Evolutionary conservation across 768 basidiomycete genomes (phyloP).

Genomic region (Melanogaster broomeanus): DNA sequence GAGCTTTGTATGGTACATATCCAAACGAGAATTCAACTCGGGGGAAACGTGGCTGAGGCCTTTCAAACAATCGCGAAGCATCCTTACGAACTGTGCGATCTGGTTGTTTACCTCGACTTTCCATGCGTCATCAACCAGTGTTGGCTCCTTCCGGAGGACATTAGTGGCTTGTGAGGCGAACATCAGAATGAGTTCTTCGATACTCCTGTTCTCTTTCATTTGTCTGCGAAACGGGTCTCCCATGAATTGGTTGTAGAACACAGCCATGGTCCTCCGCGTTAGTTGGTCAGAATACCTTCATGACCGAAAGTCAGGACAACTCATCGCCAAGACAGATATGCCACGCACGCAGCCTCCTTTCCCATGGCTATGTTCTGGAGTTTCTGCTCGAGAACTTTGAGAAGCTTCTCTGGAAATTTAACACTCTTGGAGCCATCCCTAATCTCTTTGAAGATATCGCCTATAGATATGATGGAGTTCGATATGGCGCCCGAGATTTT

Average conservation of each 20-base stretch:
- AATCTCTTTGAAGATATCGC: slow-evolving; percentile 80
- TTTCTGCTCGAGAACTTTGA: slow-evolving; percentile 89
- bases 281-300: slow-evolving; percentile 86
- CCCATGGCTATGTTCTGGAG: slow-evolving; percentile 94
- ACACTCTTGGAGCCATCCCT: slow-evolving; percentile 80
- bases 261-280: slow-evolving; percentile 86
- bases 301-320: slow-evolving; percentile 1
- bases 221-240: slow-evolving; percentile 83
- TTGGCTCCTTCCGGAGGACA: slow-evolving; percentile 87
- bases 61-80: slow-evolving; percentile 79
- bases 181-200: slow-evolving; percentile 95
- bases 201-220: slow-evolving; percentile 95
- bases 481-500: slow-evolving; percentile 66
- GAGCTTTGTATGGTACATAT: slow-evolving; percentile 81
- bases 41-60: slow-evolving; percentile 76
- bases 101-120: slow-evolving; percentile 92
- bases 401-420: slow-evolving; percentile 91
- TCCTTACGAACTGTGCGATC: slow-evolving; percentile 83
- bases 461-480: slow-evolving; percentile 56
- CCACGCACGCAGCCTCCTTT: slow-evolving; percentile 80
- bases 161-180: slow-evolving; percentile 91
- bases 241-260: slow-evolving; percentile 90
- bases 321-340: not conserved
- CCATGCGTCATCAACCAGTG: slow-evolving; percentile 85
- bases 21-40: slow-evolving; percentile 79